Evolutionary conservation across 202 grass and related monocot species (phyloP).

Genomic region (Hordeum pubiflorum): DNA sequence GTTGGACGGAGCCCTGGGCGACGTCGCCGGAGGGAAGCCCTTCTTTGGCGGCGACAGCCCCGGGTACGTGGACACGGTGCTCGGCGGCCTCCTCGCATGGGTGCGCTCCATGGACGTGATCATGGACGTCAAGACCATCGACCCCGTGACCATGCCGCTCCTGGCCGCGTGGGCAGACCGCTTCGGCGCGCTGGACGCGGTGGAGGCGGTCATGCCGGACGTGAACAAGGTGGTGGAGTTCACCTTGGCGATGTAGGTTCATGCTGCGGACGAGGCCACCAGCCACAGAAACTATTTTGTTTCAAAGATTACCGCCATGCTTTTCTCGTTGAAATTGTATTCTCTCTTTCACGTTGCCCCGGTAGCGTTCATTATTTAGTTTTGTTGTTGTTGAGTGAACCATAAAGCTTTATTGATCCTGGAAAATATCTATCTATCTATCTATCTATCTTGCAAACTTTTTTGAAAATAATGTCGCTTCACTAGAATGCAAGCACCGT

Average conservation of each 20-base stretch:
- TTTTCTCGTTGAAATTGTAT: too few relatives aligned
- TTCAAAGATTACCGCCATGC: too few relatives aligned
- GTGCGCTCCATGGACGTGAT: not conserved
- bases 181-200: not conserved
- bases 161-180: not conserved
- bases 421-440: not conserved
- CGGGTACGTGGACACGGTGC: not conserved
- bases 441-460: too few relatives aligned
- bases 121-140: not conserved
- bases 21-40: not conserved
- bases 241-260: not conserved
- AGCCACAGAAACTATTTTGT: not conserved
- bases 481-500: too few relatives aligned
- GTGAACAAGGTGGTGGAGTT: not conserved
- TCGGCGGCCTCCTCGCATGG: not conserved
- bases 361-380: not conserved
- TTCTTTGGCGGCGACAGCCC: not conserved
- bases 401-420: not conserved
- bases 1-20: not conserved
- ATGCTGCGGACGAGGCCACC: not conserved
- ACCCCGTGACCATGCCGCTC: not conserved
- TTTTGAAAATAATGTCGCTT: too few relatives aligned
- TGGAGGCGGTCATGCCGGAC: not conserved
- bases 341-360: too few relatives aligned
- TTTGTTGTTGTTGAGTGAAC: not conserved